A percentile compares a stretch with the other conserved stretches of the same genome.
phyloP scores from a whole-genome alignment of 2,329 filamentous ascomycete genomes.

The Beauveria rudraprayagi region DNA sequence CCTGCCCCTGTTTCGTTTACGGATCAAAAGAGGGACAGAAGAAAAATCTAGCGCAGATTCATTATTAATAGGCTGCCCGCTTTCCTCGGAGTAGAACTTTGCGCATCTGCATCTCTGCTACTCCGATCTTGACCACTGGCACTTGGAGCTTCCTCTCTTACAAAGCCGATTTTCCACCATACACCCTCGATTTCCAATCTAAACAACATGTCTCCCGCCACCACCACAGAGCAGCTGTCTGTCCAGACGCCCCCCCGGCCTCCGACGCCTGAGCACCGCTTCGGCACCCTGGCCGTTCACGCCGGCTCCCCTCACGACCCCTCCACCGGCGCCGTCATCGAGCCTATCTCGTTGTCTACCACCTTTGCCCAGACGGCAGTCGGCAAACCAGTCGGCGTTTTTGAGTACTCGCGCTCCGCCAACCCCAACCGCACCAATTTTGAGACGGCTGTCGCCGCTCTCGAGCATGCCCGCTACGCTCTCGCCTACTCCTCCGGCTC shows the following conservation, averaged over 20 bases:
- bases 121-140: not conserved
- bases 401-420: constrained; percentile 87
- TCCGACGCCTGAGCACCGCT: constrained; percentile 64
- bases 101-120: not conserved
- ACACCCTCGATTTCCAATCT: not conserved
- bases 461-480: constrained; percentile 87
- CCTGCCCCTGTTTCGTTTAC: constrained; percentile 5
- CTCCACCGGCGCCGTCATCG: constrained; percentile 88
- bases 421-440: constrained; percentile 97
- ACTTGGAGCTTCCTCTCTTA: not conserved
- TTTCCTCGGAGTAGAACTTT: not conserved
- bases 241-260: constrained; percentile 68
- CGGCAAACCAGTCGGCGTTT: constrained; percentile 76
- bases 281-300: constrained; percentile 92
- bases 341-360: constrained; percentile 89
- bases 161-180: not conserved
- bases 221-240: constrained; percentile 32
- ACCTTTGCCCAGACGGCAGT: constrained; percentile 90
- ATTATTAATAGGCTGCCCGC: constrained; percentile 4
- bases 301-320: constrained; percentile 88
- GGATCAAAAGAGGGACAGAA: not conserved
- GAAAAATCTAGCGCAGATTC: constrained; percentile 6
- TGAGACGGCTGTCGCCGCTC: constrained; percentile 79
- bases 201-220: constrained; percentile 22
- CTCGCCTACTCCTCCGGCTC: constrained; percentile 92